Evolutionary conservation across 2,329 filamentous ascomycete species (phyloP).

Genomic region (Aspergillus eucalypticola): DNA sequence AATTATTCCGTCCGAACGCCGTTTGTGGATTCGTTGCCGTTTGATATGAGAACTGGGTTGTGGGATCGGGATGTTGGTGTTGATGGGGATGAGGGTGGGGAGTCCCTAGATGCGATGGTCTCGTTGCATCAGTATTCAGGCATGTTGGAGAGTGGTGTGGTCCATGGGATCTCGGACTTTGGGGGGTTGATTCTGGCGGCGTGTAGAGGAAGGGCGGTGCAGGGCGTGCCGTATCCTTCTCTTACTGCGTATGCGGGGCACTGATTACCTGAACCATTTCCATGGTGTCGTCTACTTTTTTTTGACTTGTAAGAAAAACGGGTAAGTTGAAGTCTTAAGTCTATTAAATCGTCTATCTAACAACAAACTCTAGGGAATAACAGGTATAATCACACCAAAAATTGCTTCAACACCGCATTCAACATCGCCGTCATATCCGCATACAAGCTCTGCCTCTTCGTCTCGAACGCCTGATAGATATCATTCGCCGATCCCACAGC

Average conservation of each 20-base stretch:
- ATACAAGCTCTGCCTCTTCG: constrained; percentile 49
- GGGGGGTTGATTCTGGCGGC: constrained; percentile 28
- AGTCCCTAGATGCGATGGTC: constrained; percentile 21
- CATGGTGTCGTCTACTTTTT: neutral
- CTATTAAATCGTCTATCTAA: no score
- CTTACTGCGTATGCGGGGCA: constrained; percentile 1
- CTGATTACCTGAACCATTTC: neutral
- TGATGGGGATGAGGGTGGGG: constrained; percentile 7
- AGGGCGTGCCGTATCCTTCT: constrained; percentile 18
- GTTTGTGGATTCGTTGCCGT: constrained; percentile 32
- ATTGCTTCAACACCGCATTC: constrained; percentile 23
- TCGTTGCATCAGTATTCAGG: constrained; percentile 30
- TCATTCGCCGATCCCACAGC: constrained; percentile 48
- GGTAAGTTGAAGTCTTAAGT: no score
- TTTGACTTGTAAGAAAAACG: no score
- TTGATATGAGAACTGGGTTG: constrained; percentile 29
- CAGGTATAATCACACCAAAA: constrained; percentile 11
- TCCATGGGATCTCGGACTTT: constrained; percentile 23
- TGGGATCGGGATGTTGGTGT: constrained; percentile 24
- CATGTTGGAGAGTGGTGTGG: constrained; percentile 23
- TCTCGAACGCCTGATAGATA: constrained; percentile 50
- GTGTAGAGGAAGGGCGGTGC: constrained; percentile 24
- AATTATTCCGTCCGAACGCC: constrained; percentile 31
- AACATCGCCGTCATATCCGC: constrained; percentile 28
- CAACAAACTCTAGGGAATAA: no score